A percentile compares a stretch with the other conserved stretches of the same genome.
Conservation (phyloP, 2,329 filamentous ascomycete genomes). For the Cladosporium velox region DNA sequence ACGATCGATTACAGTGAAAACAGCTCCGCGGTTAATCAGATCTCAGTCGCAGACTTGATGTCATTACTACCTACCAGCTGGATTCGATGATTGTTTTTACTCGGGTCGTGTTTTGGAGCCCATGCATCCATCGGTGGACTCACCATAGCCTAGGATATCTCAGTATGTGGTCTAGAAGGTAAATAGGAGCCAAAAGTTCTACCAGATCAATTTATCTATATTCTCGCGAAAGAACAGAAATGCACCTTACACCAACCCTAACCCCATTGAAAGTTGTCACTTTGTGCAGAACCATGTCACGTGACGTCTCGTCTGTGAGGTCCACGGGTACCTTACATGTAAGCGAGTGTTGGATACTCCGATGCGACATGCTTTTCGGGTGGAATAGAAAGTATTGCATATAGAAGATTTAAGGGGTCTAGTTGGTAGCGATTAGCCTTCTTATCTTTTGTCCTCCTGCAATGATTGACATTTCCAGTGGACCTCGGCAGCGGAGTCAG, state of each 20-base stretch:
- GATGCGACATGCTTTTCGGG: neutral
- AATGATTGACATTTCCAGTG: neutral
- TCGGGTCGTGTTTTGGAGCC: no score
- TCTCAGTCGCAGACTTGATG: no score
- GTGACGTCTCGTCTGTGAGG: neutral
- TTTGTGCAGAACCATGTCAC: neutral
- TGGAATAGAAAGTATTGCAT: neutral
- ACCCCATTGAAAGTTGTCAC: neutral
- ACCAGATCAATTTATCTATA: neutral
- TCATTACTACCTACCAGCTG: no score
- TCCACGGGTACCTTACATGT: neutral
- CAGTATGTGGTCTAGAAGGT: neutral
- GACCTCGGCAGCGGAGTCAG: constrained; percentile 2
- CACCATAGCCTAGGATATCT: neutral
- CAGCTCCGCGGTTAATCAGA: no score
- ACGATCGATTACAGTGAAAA: neutral
- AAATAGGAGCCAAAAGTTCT: neutral
- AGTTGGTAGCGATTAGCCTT: neutral
- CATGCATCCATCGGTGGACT: neutral
- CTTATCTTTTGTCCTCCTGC: neutral
- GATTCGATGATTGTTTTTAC: no score
- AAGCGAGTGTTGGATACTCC: neutral
- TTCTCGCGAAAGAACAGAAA: neutral
- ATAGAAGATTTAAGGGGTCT: neutral
- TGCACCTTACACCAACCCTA: neutral